These are phyloP conservation scores for Monosporascus sp. DNA, from an alignment of 2,329 filamentous ascomycete genomes.

Conservation along the genomic window DNA sequence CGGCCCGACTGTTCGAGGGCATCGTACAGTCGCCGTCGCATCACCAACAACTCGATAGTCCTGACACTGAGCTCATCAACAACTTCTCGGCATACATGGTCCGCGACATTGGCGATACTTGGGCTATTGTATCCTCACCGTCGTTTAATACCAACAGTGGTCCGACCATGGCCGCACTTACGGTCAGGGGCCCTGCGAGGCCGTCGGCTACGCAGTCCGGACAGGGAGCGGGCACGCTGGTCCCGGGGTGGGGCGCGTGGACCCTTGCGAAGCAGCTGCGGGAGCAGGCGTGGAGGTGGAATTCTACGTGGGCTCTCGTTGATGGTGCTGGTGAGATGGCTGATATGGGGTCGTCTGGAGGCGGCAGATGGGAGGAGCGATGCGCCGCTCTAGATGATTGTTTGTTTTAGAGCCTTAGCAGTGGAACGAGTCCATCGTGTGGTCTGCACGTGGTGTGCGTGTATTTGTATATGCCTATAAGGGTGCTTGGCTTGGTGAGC, in stretches of 20 bases:
- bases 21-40: neutral
- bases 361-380: neutral
- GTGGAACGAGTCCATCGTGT: no score
- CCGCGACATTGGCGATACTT: slow-evolving; percentile 39
- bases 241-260: slow-evolving; percentile 12
- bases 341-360: neutral
- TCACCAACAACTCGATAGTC: neutral
- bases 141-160: slow-evolving; percentile 32
- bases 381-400: slow-evolving; percentile 12
- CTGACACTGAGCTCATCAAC: slow-evolving; percentile 26
- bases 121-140: slow-evolving; percentile 27
- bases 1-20: slow-evolving; percentile 17
- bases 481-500: no score
- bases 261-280: slow-evolving; percentile 11
- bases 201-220: slow-evolving; percentile 28
- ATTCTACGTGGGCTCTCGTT: slow-evolving; percentile 8
- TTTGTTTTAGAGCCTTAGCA: slow-evolving; percentile 11
- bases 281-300: slow-evolving; percentile 19
- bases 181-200: slow-evolving; percentile 32
- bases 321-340: neutral
- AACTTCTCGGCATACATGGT: slow-evolving; percentile 38
- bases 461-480: no score
- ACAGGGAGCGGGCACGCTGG: slow-evolving; percentile 23
- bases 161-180: slow-evolving; percentile 29
- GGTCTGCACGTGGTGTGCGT: slow-evolving; percentile 1